Conservation (phyloP, 2,329 filamentous ascomycete genomes). For the Colletotrichum cuscutae region DNA sequence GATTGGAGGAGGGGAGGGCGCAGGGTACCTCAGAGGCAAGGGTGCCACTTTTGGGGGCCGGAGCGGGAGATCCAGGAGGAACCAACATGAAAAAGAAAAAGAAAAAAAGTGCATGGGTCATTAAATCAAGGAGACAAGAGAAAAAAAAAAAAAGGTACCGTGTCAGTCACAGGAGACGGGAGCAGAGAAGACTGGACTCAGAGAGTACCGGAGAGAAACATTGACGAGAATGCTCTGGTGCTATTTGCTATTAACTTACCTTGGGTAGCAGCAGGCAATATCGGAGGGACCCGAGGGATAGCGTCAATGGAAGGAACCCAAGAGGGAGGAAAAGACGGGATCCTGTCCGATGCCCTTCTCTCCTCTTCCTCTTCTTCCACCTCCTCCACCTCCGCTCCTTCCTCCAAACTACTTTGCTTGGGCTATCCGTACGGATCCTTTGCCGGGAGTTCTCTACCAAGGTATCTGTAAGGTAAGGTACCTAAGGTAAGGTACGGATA, state of each 20-base stretch:
- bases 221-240: neutral
- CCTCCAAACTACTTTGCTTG: neutral
- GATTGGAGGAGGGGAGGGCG: neutral
- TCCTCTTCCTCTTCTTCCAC: too few relatives aligned
- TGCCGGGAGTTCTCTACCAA: too few relatives aligned
- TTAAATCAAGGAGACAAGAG: neutral
- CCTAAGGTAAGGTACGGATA: too few relatives aligned
- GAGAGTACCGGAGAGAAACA: neutral
- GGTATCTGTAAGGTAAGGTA: too few relatives aligned
- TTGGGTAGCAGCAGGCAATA: neutral
- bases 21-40: neutral
- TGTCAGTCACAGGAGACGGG: neutral
- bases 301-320: too few relatives aligned
- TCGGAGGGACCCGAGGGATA: neutral
- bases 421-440: too few relatives aligned
- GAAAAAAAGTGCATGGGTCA: neutral
- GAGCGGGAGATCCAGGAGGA: neutral
- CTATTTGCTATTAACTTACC: neutral
- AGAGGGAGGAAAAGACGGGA: too few relatives aligned
- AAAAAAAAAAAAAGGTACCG: neutral
- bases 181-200: neutral
- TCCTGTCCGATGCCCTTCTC: too few relatives aligned
- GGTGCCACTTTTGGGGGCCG: neutral
- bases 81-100: neutral
- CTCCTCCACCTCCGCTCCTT: too few relatives aligned